A percentile compares a stretch with the other conserved stretches of the same genome.
Evolutionary conservation across 1,139 yeast genomes (phyloP).

Genomic region (Diutina mesorugosa): DNA sequence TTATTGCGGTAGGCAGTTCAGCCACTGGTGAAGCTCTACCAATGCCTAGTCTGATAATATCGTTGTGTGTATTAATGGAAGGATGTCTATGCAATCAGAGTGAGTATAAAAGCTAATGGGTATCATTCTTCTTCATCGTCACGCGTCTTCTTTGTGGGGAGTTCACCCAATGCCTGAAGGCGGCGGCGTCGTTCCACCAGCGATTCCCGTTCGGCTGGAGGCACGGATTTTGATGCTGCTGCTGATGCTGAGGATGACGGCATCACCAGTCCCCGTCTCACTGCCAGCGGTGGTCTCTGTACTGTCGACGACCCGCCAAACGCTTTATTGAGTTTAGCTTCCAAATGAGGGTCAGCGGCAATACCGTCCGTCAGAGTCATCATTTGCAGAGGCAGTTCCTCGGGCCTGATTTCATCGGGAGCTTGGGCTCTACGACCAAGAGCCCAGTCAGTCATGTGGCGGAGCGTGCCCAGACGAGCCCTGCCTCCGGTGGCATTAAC

Average conservation of each 20-base stretch:
- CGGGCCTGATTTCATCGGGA: constrained; percentile 6
- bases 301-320: neutral
- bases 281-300: neutral
- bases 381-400: neutral
- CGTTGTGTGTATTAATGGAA: no score
- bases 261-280: neutral
- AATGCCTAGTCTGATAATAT: no score
- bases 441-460: constrained; percentile 20
- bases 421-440: neutral
- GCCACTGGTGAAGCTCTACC: no score
- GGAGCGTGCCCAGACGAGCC: constrained; percentile 20
- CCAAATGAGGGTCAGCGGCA: neutral
- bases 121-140: constrained; percentile 32
- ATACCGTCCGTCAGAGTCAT: neutral
- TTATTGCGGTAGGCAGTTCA: no score
- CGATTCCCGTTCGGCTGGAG: constrained; percentile 29
- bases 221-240: neutral
- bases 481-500: constrained; percentile 5
- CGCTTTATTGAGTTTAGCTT: neutral
- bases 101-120: neutral
- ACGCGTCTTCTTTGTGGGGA: constrained; percentile 28
- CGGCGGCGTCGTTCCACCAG: constrained; percentile 65
- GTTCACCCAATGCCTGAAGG: constrained; percentile 64
- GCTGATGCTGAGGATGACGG: no score
- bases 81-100: no score